phyloP scores from a whole-genome alignment of 2,329 filamentous ascomycete species.

The Colletotrichum karsti region DNA sequence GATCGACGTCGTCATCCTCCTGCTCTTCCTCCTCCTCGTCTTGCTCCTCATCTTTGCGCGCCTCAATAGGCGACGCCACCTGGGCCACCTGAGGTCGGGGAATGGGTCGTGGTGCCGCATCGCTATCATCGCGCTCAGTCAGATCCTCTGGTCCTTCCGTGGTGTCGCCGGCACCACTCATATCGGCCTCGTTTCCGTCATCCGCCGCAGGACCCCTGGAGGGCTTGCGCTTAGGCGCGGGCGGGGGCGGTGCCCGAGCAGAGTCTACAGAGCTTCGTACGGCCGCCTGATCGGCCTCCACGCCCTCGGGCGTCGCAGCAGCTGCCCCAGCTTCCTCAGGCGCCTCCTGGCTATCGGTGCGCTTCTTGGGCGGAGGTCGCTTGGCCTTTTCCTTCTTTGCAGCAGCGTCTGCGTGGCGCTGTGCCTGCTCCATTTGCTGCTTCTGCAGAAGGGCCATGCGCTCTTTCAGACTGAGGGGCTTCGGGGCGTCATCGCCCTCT shows the following conservation, averaged over 20 bases:
- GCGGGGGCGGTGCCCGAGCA: constrained; percentile 45
- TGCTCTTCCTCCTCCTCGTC: constrained; percentile 67
- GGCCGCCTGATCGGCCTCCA: constrained; percentile 55
- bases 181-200: constrained; percentile 72
- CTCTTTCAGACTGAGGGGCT: constrained; percentile 93
- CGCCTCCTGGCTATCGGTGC: constrained; percentile 56
- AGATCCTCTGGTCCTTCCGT: constrained; percentile 68
- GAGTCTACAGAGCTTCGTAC: constrained; percentile 61
- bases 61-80: constrained; percentile 43
- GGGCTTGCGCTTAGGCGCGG: constrained; percentile 61
- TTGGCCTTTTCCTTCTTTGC: constrained; percentile 91
- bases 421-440: constrained; percentile 90
- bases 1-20: constrained; percentile 85
- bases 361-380: constrained; percentile 73
- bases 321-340: constrained; percentile 35
- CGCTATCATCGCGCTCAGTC: constrained; percentile 79
- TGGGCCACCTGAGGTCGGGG: constrained; percentile 50
- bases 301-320: constrained; percentile 24
- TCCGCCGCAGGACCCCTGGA: constrained; percentile 54
- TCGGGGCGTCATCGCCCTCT: constrained; percentile 78
- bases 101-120: constrained; percentile 59
- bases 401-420: constrained; percentile 79
- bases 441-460: constrained; percentile 93
- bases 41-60: constrained; percentile 46
- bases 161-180: constrained; percentile 71